These are phyloP conservation scores for Cystobasidium pallidum DNA, from an alignment of 1,284 basidiomycete genomes.

Conservation along the genomic window DNA sequence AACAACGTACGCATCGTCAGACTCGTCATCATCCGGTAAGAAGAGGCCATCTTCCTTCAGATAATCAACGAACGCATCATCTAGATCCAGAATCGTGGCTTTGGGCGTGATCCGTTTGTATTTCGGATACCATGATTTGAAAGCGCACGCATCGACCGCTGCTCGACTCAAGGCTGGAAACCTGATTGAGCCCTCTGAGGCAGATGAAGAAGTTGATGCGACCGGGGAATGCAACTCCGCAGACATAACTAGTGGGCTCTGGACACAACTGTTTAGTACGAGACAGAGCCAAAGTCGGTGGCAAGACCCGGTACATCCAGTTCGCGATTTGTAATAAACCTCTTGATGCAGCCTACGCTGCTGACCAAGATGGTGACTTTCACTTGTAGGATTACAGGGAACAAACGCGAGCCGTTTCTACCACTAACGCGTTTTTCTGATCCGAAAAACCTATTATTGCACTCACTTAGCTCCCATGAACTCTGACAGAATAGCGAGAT, in stretches of 20 bases:
- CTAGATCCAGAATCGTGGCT: slow-evolving; percentile 75
- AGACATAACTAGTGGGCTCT: not conserved
- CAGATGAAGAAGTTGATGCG: not conserved
- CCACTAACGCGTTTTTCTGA: too few species aligned
- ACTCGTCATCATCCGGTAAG: slow-evolving; percentile 77
- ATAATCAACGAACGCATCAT: slow-evolving; percentile 70
- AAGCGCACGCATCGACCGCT: slow-evolving; percentile 74
- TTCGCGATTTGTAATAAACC: too few species aligned
- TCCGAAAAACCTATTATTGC: too few species aligned
- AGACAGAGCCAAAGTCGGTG: not conserved
- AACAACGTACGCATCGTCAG: slow-evolving; percentile 3
- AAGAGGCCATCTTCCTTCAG: slow-evolving; percentile 77
- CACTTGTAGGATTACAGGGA: too few species aligned
- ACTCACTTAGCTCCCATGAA: too few species aligned
- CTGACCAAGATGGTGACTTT: too few species aligned
- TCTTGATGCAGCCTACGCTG: too few species aligned
- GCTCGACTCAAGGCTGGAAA: slow-evolving; percentile 64
- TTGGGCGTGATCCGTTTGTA: slow-evolving; percentile 74
- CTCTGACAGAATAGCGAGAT: too few species aligned
- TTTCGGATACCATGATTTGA: slow-evolving; percentile 82
- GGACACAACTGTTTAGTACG: not conserved
- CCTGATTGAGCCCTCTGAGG: not conserved
- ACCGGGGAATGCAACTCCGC: not conserved
- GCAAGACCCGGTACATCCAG: too few species aligned
- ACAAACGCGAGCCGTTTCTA: too few species aligned